Evolutionary conservation across 352 stramenopile species (phyloP).

Genomic region (Phytopythium kandeliae): DNA sequence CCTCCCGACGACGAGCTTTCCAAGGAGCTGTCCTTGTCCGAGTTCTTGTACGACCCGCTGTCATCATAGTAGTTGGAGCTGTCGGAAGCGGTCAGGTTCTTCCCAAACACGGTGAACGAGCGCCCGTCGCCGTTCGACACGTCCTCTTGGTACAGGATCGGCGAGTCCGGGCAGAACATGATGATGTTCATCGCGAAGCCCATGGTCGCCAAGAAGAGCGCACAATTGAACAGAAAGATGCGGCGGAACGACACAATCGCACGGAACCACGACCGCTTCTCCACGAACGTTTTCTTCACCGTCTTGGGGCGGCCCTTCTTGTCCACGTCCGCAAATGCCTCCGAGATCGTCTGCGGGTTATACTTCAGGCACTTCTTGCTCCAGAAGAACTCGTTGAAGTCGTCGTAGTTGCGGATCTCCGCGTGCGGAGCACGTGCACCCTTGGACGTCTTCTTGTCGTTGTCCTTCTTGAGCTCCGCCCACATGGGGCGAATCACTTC

Average conservation of each 20-base stretch:
- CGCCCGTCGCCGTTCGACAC: conserved; percentile 32
- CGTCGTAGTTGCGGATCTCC: conserved; percentile 85
- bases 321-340: conserved; percentile 68
- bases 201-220: conserved; percentile 57
- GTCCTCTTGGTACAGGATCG: conserved; percentile 68
- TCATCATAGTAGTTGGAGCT: conserved; percentile 14
- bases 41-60: conserved; percentile 16
- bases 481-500: conserved; percentile 84
- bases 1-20: conserved; percentile 21
- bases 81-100: conserved; percentile 48
- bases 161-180: conserved; percentile 69
- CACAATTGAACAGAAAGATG: conserved; percentile 81
- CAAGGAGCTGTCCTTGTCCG: conserved; percentile 12
- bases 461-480: conserved; percentile 77
- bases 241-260: conserved; percentile 74
- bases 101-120: conserved; percentile 56
- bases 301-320: conserved; percentile 79
- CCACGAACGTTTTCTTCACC: conserved; percentile 81
- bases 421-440: conserved; percentile 59
- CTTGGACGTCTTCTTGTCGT: conserved; percentile 85
- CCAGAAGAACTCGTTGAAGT: conserved; percentile 90
- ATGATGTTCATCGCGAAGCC: conserved; percentile 74
- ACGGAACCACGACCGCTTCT: conserved; percentile 74
- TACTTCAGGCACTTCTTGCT: conserved; percentile 83
- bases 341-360: conserved; percentile 53